phyloP scores from a whole-genome alignment of 2,329 filamentous ascomycete species.

The Sphaerulina musiva region DNA sequence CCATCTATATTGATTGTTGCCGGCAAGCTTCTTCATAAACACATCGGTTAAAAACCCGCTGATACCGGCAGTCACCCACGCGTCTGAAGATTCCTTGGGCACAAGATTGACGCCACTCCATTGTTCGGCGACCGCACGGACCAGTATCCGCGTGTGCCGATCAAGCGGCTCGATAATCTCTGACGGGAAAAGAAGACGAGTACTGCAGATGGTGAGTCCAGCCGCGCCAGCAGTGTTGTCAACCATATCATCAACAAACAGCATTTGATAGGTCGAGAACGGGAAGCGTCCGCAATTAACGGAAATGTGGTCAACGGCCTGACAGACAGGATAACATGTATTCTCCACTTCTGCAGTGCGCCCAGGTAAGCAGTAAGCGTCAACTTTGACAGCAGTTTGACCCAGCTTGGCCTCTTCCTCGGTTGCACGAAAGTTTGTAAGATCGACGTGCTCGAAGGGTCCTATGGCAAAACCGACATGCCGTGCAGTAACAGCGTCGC shows the following conservation, averaged over 20 bases:
- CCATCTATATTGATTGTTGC: constrained; percentile 91
- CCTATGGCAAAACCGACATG: constrained; percentile 92
- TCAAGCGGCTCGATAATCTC: constrained; percentile 81
- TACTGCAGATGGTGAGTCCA: constrained; percentile 82
- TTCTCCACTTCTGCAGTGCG: constrained; percentile 76
- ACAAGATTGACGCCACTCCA: constrained; percentile 94
- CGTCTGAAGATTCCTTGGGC: constrained; percentile 70
- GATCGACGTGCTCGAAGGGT: constrained; percentile 87
- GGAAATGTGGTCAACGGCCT: constrained; percentile 84
- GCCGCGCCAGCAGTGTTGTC: constrained; percentile 70
- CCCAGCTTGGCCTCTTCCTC: constrained; percentile 89
- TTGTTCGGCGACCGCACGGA: constrained; percentile 80
- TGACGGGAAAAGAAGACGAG: constrained; percentile 73
- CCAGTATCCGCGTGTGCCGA: constrained; percentile 69
- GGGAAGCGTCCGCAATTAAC: constrained; percentile 85
- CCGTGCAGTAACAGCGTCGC: constrained; percentile 69
- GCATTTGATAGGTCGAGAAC: constrained; percentile 84
- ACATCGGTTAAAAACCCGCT: constrained; percentile 93
- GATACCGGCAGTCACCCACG: constrained; percentile 83
- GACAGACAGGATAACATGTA: constrained; percentile 76
- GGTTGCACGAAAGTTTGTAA: constrained; percentile 74
- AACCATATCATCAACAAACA: constrained; percentile 85
- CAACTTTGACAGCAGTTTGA: constrained; percentile 77
- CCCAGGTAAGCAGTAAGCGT: constrained; percentile 84
- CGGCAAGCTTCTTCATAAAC: constrained; percentile 83